Base-by-base conservation (phyloP, 169 alveolate genomes). In the Plasmodium knowlesi region DNA sequence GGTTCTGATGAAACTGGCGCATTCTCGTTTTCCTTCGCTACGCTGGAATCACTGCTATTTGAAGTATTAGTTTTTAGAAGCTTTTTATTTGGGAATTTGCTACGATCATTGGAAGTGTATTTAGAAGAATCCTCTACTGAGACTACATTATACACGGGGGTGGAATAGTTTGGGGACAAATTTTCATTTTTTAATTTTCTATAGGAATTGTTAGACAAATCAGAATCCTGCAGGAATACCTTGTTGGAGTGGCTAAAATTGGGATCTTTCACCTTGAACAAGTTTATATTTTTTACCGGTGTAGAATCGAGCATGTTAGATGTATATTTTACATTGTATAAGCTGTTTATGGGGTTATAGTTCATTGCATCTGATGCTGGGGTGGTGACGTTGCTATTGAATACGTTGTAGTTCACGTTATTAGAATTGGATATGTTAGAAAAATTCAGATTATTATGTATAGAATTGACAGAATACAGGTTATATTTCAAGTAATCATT, bases 341-440 rank as follows among this genome's bases (percentile, higher is more conserved):
- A 73, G 67, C 76, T 85, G n/a, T 22, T 67, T 67, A 85, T 50
- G 10, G 83, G 46, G 39, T 85, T 85, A 53, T 46, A 85, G 76
- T 85, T 74, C 81, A 85, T 76, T 73, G 67, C n/a, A 34, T 83
- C 76, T 54, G 37, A 70, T n/a, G 67, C 70, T 2, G 93, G 85
- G 76, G 86, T 57, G 54, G 85, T 85, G 6, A 73, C 16, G 34
- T 73, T 85, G 32, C 93, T 85, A 76, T 73, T 85, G 74, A 46
- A 85, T 34, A 76, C 53, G 67, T 85, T 85, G 16, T 82, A 74
- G 67, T 85, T 78, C 9, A 76, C 22, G 43, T 85, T 85, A 76
- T 53, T 78, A 2, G 93, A 85, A 70, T 57, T 85, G 67, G 93
- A 85, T 54, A 76, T 6, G 32, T 85, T 85, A 6, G 93, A 78